Conservation (phyloP, 768 basidiomycete species). For the Tephrocybe sp. region DNA sequence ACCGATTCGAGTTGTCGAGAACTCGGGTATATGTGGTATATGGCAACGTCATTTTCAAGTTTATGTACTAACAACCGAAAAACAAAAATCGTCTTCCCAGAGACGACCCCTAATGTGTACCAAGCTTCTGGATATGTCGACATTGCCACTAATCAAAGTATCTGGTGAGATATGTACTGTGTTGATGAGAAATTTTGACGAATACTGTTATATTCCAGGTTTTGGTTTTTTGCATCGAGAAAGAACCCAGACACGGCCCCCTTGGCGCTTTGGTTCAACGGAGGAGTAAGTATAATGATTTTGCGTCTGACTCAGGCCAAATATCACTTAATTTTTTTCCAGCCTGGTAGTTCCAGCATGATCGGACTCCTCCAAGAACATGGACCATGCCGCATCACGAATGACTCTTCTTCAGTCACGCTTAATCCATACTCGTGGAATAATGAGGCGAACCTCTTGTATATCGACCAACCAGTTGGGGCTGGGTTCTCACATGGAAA, state of each 20-base stretch:
- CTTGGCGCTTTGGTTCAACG: conserved; percentile 65
- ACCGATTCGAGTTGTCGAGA: conserved; percentile 51
- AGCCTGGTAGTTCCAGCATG: conserved; percentile 56
- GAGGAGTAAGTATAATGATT: conserved; percentile 42
- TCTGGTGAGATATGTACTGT: conserved; percentile 43
- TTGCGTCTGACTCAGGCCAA: background rate
- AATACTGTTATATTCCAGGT: conserved; percentile 35
- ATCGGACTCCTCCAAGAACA: conserved; percentile 70
- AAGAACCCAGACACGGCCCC: conserved; percentile 58
- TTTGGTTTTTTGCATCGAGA: conserved; percentile 69
- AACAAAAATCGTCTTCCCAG: conserved; percentile 29
- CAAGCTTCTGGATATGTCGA: conserved; percentile 66
- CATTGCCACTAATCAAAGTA: conserved; percentile 49
- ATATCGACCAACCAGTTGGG: conserved; percentile 63
- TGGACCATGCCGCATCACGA: conserved; percentile 68
- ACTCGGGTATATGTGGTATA: conserved; percentile 58
- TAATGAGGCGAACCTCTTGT: conserved; percentile 51
- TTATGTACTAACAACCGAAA: too few species aligned
- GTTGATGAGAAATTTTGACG: background rate
- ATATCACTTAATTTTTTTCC: background rate
- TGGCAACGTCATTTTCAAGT: conserved; percentile 1
- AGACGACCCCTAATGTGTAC: conserved; percentile 56
- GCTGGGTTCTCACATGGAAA: conserved; percentile 61
- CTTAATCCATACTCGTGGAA: conserved; percentile 60
- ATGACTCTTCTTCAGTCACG: conserved; percentile 45